Evolutionary conservation across 2,329 filamentous ascomycete genomes (phyloP).

Genomic region (Venturia pyrina): DNA sequence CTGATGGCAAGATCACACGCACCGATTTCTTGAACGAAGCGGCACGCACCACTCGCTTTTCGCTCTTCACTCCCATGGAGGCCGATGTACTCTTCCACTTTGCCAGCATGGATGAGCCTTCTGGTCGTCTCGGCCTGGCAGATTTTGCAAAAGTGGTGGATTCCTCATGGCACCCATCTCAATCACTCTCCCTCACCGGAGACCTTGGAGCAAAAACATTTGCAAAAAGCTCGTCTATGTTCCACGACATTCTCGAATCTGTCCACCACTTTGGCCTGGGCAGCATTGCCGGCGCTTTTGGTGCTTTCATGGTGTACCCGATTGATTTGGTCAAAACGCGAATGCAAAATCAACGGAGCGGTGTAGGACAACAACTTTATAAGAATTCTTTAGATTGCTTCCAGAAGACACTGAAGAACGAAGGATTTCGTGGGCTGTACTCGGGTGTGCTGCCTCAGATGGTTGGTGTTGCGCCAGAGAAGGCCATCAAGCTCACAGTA

Average conservation of each 20-base stretch:
- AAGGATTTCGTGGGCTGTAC: constrained; percentile 83
- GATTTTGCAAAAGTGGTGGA: constrained; percentile 96
- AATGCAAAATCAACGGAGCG: constrained; percentile 90
- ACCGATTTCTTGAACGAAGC: constrained; percentile 94
- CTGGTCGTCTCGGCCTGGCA: constrained; percentile 66
- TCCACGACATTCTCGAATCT: constrained; percentile 62
- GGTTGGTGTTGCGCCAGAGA: constrained; percentile 96
- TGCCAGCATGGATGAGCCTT: constrained; percentile 81
- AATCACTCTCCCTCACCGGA: constrained; percentile 29
- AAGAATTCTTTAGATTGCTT: constrained; percentile 97
- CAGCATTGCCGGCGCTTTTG: constrained; percentile 86
- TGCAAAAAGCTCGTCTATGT: constrained; percentile 44
- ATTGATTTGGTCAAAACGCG: constrained; percentile 98
- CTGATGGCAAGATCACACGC: constrained; percentile 86
- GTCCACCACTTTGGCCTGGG: constrained; percentile 85
- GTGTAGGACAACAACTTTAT: constrained; percentile 79
- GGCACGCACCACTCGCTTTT: constrained; percentile 82
- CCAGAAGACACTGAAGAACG: constrained; percentile 83
- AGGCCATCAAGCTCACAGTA: constrained; percentile 97
- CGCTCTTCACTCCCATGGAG: constrained; percentile 96
- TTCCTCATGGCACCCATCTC: constrained; percentile 70
- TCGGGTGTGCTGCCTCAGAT: constrained; percentile 91
- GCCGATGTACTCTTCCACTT: constrained; percentile 98
- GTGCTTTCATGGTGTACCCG: constrained; percentile 98
- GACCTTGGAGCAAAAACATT: constrained; percentile 43